Percentiles rank a stretch among this genome's conserved stretches.
Evolutionary conservation across 345 rosid species (phyloP).

Genomic region (Eucalyptus tenuipes): DNA sequence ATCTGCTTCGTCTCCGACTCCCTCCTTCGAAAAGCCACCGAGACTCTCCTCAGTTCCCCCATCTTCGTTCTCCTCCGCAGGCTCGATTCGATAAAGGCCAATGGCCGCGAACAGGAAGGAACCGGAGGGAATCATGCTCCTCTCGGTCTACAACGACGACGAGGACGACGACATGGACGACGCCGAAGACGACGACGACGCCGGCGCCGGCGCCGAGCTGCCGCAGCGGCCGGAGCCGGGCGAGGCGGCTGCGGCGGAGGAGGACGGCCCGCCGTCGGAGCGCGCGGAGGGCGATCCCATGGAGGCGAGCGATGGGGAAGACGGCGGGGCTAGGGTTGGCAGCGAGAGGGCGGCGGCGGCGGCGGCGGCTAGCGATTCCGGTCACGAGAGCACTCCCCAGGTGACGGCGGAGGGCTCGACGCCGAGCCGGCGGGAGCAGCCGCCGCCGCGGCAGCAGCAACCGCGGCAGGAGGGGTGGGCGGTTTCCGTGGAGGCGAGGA

Average conservation of each 20-base stretch:
- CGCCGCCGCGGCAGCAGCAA: constrained; percentile 1
- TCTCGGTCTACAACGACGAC: constrained; percentile 76
- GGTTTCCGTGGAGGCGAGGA: constrained; percentile 4
- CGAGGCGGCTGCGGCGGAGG: neutral
- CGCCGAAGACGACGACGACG: constrained; percentile 4
- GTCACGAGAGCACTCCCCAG: neutral
- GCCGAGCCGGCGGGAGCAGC: neutral
- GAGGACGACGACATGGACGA: constrained; percentile 92
- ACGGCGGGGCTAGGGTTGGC: constrained; percentile 11
- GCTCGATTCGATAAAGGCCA: neutral
- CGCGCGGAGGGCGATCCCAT: constrained; percentile 10
- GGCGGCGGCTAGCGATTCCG: neutral
- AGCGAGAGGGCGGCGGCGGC: neutral
- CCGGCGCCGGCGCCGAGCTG: neutral
- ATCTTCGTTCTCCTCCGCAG: neutral
- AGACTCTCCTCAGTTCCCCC: neutral
- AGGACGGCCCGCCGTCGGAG: neutral
- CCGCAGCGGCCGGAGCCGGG: neutral
- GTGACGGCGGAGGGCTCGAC: neutral
- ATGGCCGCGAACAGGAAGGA: constrained; percentile 62
- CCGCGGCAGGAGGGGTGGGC: constrained; percentile 2
- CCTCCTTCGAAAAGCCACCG: neutral
- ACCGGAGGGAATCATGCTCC: constrained; percentile 71
- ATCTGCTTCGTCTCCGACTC: neutral
- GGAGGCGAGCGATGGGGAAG: constrained; percentile 22